Evolutionary conservation across 345 rosid genomes (phyloP).

Genomic region (Rhodomyrtus tomentosa): DNA sequence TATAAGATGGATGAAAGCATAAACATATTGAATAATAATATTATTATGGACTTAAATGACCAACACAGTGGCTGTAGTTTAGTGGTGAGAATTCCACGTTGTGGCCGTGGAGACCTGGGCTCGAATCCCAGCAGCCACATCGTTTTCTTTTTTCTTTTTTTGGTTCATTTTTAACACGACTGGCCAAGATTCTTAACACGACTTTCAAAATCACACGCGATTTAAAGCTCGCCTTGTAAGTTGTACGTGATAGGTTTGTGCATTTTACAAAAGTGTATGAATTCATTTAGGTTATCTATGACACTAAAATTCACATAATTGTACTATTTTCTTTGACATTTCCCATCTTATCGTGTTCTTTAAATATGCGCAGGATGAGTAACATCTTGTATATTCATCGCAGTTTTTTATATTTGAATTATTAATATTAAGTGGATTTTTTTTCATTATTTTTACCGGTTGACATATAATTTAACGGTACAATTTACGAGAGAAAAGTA

Average conservation of each 20-base stretch:
- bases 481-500: not conserved
- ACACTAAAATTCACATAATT: not conserved
- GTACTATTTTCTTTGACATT: not conserved
- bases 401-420: not conserved
- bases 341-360: not conserved
- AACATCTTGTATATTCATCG: not conserved
- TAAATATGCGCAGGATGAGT: not conserved
- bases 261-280: not conserved
- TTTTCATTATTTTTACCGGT: not conserved
- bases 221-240: not conserved
- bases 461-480: not conserved
- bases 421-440: not conserved
- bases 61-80: slow-evolving; percentile 41
- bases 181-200: not conserved
- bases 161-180: too few species aligned
- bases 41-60: rapidly evolving
- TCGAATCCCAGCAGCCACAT: slow-evolving; percentile 89
- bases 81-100: slow-evolving; percentile 78
- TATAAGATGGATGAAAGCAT: not conserved
- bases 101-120: slow-evolving; percentile 94
- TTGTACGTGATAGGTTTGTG: not conserved
- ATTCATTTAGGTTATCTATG: not conserved
- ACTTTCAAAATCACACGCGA: not conserved
- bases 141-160: not conserved
- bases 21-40: too few species aligned